phyloP scores from a whole-genome alignment of 176 grass and related monocot genomes.

The Lolium rigidum region DNA sequence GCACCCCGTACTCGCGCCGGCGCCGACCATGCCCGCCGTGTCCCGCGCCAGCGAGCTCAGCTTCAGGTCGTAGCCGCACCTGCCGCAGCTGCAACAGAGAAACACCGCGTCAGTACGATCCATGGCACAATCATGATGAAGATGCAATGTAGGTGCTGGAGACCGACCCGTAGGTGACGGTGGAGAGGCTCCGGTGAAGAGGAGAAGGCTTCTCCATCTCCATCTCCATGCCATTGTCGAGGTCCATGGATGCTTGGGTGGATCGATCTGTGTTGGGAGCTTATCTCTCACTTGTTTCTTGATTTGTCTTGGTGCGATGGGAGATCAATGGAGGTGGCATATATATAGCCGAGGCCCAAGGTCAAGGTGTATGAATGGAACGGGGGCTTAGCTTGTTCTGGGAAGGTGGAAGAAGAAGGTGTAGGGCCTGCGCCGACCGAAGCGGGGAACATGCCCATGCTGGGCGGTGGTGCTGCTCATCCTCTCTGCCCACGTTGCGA shows the following conservation, averaged over 20 bases:
- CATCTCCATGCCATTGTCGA: not conserved
- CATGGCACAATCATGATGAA: not conserved
- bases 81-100: conserved; percentile 51
- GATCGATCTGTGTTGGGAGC: not conserved
- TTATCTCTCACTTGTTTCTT: not conserved
- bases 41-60: conserved; percentile 58
- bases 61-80: conserved; percentile 58
- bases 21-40: conserved; percentile 50
- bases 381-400: not conserved
- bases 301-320: not conserved
- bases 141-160: not conserved
- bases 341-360: conserved; percentile 4
- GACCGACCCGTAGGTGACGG: conserved; percentile 56
- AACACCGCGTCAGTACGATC: not conserved
- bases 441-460: conserved; percentile 12
- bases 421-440: not conserved
- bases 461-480: not conserved
- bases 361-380: not conserved
- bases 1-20: conserved; percentile 14
- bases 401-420: conserved; percentile 5
- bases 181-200: conserved; percentile 30
- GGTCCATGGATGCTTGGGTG: not conserved
- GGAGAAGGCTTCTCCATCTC: not conserved
- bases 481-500: conserved; percentile 7
- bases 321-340: not conserved